phyloP scores from a whole-genome alignment of 2,329 filamentous ascomycete species.

The Nigrospora oryzae region DNA sequence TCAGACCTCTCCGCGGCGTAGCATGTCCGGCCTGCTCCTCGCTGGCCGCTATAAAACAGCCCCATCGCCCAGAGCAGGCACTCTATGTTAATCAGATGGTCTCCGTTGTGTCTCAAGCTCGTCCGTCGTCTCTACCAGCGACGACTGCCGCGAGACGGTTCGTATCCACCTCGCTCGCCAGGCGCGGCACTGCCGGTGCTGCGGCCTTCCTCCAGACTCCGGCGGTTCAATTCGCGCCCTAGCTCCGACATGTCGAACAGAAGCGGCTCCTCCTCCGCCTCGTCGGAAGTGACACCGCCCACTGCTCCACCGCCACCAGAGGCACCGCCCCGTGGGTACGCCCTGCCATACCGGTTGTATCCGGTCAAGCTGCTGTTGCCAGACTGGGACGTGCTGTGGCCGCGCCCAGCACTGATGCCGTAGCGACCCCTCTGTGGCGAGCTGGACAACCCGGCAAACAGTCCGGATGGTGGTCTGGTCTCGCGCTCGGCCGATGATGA shows the following conservation, averaged over 20 bases:
- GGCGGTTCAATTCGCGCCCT: slow-evolving; percentile 44
- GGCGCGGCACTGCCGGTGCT: slow-evolving; percentile 29
- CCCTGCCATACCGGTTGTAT: slow-evolving; percentile 21
- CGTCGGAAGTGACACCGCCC: slow-evolving; percentile 38
- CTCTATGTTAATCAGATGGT: slow-evolving; percentile 1
- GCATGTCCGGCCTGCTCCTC: too few species aligned
- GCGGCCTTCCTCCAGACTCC: slow-evolving; percentile 48
- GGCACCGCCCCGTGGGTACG: slow-evolving; percentile 23
- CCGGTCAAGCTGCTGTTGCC: slow-evolving; percentile 24
- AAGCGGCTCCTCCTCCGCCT: slow-evolving; percentile 52
- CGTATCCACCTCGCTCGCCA: slow-evolving; percentile 27
- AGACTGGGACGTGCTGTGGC: slow-evolving; percentile 19
- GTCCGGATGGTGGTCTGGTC: slow-evolving; percentile 34
- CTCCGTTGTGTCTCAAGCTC: neutral
- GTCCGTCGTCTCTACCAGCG: slow-evolving; percentile 12
- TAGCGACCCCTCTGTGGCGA: slow-evolving; percentile 41
- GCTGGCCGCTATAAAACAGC: too few species aligned
- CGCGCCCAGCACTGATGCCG: slow-evolving; percentile 22
- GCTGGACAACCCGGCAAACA: slow-evolving; percentile 29
- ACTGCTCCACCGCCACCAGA: slow-evolving; percentile 34
- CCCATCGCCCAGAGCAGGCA: neutral
- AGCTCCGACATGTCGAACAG: slow-evolving; percentile 69
- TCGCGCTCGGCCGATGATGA: slow-evolving; percentile 30
- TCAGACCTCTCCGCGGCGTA: too few species aligned
- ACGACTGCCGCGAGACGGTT: slow-evolving; percentile 17